phyloP scores from a whole-genome alignment of 495 filamentous ascomycete species.

The Aspergillus sclerotiicarbonarius region DNA sequence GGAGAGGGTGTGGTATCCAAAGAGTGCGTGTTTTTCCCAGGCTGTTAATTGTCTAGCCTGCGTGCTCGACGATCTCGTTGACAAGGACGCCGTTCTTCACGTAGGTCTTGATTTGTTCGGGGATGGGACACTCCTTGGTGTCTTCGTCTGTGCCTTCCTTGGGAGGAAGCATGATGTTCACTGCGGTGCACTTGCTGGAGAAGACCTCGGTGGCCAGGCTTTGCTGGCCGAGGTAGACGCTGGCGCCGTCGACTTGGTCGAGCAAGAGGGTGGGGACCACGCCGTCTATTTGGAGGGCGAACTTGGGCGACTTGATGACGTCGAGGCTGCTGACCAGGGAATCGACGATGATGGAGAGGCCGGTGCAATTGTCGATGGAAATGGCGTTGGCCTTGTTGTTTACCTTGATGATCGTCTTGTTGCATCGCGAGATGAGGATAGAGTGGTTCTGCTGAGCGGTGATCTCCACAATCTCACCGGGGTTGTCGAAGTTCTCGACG shows the following conservation, averaged over 20 bases:
- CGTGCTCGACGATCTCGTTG: slow-evolving; percentile 88
- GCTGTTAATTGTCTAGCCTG: slow-evolving; percentile 50
- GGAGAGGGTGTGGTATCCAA: not conserved
- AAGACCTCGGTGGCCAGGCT: slow-evolving; percentile 78
- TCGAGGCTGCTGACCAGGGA: slow-evolving; percentile 88
- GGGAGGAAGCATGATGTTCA: slow-evolving; percentile 81
- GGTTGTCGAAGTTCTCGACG: slow-evolving; percentile 88
- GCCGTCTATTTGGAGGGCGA: slow-evolving; percentile 85
- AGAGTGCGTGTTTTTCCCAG: not conserved
- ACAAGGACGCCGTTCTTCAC: slow-evolving; percentile 71
- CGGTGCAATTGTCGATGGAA: slow-evolving; percentile 82
- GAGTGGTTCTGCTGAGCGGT: slow-evolving; percentile 79
- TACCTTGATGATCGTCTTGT: slow-evolving; percentile 83
- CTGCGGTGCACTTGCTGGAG: slow-evolving; percentile 74
- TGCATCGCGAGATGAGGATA: slow-evolving; percentile 87
- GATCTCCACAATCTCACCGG: slow-evolving; percentile 68
- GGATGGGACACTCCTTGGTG: slow-evolving; percentile 79
- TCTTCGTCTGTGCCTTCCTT: slow-evolving; percentile 62
- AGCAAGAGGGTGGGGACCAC: slow-evolving; percentile 80
- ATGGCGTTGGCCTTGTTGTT: slow-evolving; percentile 93
- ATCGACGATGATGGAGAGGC: slow-evolving; percentile 83
- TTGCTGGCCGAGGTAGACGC: slow-evolving; percentile 78
- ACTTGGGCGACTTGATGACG: slow-evolving; percentile 88
- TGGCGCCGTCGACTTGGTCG: slow-evolving; percentile 90
- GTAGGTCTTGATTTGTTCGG: slow-evolving; percentile 84